These are phyloP conservation scores for Avena sativa DNA, from an alignment of 176 grass and related monocot species.

Conservation along the genomic window DNA sequence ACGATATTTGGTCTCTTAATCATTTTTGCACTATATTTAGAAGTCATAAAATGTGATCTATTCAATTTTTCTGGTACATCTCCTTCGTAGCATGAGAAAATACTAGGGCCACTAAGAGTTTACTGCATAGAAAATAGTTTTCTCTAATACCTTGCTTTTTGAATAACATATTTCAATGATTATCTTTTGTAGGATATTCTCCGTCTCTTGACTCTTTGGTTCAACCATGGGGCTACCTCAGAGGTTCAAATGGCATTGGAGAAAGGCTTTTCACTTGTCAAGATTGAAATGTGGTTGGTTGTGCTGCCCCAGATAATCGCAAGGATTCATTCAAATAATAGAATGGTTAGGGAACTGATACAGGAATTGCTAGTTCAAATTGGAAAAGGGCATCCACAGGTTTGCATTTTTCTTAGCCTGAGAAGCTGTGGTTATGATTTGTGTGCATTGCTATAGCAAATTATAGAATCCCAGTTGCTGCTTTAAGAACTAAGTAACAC, in stretches of 20 bases:
- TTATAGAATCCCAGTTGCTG: neutral
- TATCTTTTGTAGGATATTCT: slow-evolving; percentile 88
- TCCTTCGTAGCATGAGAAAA: slow-evolving; percentile 15
- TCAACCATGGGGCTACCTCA: slow-evolving; percentile 83
- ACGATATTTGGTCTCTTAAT: neutral
- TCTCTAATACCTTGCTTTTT: slow-evolving; percentile 24
- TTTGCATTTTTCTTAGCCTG: slow-evolving; percentile 48
- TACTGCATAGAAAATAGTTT: neutral
- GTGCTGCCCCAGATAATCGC: slow-evolving; percentile 99
- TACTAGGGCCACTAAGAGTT: neutral
- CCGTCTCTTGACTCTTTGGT: slow-evolving; percentile 95
- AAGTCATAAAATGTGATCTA: neutral
- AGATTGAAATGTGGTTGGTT: slow-evolving; percentile 99
- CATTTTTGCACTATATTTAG: slow-evolving; percentile 10
- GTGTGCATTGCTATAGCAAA: neutral
- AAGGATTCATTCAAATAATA: slow-evolving; percentile 98
- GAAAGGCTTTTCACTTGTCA: slow-evolving; percentile 91
- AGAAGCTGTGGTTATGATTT: neutral
- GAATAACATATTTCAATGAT: slow-evolving; percentile 23
- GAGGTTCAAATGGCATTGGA: slow-evolving; percentile 92
- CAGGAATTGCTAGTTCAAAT: slow-evolving; percentile 91
- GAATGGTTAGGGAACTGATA: slow-evolving; percentile 92
- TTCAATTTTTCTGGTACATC: neutral
- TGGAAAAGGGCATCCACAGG: slow-evolving; percentile 95
- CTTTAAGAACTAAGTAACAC: slow-evolving; percentile 13